phyloP scores from a whole-genome alignment of 495 filamentous ascomycete species.

The Penicillium simplicissimum region DNA sequence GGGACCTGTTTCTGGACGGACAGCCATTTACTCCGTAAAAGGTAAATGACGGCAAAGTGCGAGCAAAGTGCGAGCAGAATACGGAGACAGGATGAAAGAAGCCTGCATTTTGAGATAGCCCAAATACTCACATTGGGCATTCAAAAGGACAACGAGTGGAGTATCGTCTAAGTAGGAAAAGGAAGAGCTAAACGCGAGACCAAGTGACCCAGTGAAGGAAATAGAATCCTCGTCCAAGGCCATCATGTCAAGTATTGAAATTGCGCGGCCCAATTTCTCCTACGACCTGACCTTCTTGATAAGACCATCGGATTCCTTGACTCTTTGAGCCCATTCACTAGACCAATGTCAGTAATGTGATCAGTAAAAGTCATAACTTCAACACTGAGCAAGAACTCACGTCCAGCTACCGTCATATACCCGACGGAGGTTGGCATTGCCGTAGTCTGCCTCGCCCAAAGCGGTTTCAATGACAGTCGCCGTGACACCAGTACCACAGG shows the following conservation, averaged over 20 bases:
- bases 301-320: slow-evolving; percentile 57
- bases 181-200: background rate
- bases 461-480: slow-evolving; percentile 92
- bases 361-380: background rate
- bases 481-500: slow-evolving; percentile 92
- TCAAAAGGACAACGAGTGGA: background rate
- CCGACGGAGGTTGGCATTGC: slow-evolving; percentile 63
- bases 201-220: slow-evolving; percentile 1
- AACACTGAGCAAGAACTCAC: slow-evolving; percentile 56
- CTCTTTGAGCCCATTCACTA: slow-evolving; percentile 78
- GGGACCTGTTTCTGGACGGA: no score
- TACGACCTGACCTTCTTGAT: slow-evolving; percentile 54
- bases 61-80: background rate
- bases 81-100: background rate
- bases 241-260: slow-evolving; percentile 20
- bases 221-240: background rate
- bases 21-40: no score
- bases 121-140: background rate
- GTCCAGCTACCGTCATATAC: slow-evolving; percentile 99
- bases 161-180: slow-evolving; percentile 15
- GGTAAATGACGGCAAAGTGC: background rate
- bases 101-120: background rate
- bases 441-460: slow-evolving; percentile 73
- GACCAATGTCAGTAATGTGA: slow-evolving; percentile 19
- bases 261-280: background rate